Base-by-base conservation (phyloP, 2,329 filamentous ascomycete species). In the Fusarium sp. region DNA sequence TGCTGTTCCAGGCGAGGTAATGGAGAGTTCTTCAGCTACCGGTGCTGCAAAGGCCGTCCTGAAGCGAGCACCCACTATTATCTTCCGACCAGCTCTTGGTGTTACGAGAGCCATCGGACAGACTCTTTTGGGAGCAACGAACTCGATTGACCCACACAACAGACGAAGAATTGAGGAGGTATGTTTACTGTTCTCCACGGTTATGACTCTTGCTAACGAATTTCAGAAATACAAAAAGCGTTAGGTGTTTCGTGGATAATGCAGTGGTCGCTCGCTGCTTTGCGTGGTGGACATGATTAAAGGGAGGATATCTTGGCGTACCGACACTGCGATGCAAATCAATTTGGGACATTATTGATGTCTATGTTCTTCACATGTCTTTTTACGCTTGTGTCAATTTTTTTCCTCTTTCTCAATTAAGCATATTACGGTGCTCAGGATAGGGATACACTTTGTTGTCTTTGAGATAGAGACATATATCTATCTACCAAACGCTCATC, bases 91-190 rank as follows among this genome's bases (percentile, higher is more conserved):
- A 8, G 92, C 93, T 4, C 92, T 98, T 69, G 96, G 94, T 1
- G 92, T 93, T 8, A 92, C 89, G 32, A 94, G 94, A 75, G 94
- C 89, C 0, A 88, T 97, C 45, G 92, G 93, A 9, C 91, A 96
- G 79, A 92, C 94, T 33, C 79, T 99, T 55, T 83, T 98, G 78
- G 95, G 96, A 6, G 94, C 93, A 13, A 96, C 92, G 0, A 99
- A 99, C 75, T 87, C 91, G 42, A 80, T 99, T 67, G 95, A 99
- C 78, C 90, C 90, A 49, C 83, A 87, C 60, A 93, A 97, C 72
- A 79, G 89, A 72, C 84, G 91, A 70, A 88, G 90, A 72, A 87
- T 93, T 71, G 91, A 96, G 70, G 93, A 97, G 82, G 94, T 97
- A 79, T 86, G 92, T 88, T n/a, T 11, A 25, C 17, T 37, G 17